Evolutionary conservation across 768 basidiomycete genomes (phyloP).

Genomic region (Leucosporidium creatinivorum): DNA sequence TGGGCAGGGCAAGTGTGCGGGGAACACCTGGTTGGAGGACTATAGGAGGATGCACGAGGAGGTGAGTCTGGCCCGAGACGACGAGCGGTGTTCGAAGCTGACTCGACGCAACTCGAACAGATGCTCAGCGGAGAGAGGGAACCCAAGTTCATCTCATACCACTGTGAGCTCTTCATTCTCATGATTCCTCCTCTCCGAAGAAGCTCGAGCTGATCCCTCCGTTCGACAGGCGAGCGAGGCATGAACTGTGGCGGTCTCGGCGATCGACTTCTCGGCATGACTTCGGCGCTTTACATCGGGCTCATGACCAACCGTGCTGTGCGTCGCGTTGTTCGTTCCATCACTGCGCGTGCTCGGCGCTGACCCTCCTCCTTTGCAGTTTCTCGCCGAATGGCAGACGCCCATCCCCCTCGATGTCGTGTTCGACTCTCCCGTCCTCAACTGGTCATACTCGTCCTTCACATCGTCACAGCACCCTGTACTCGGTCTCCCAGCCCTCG

Average conservation of each 20-base stretch:
- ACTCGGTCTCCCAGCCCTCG: slow-evolving; percentile 11
- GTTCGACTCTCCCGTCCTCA: slow-evolving; percentile 25
- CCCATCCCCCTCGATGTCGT: slow-evolving; percentile 30
- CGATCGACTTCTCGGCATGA: slow-evolving; percentile 29
- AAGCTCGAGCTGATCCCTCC: neutral
- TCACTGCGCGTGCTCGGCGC: neutral
- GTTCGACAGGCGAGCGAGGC: slow-evolving; percentile 9
- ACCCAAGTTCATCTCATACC: slow-evolving; percentile 29
- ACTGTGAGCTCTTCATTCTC: neutral
- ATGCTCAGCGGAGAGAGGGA: slow-evolving; percentile 17
- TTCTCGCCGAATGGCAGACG: slow-evolving; percentile 30
- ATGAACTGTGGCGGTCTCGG: slow-evolving; percentile 32
- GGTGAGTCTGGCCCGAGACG: neutral
- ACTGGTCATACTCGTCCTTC: slow-evolving; percentile 29
- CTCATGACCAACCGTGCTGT: slow-evolving; percentile 26
- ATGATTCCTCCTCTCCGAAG: too few relatives aligned
- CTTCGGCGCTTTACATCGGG: slow-evolving; percentile 31
- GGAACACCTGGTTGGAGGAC: slow-evolving; percentile 11
- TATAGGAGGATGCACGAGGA: slow-evolving; percentile 21
- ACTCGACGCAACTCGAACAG: neutral
- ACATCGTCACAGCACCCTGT: slow-evolving; percentile 12
- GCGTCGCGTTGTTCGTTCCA: neutral
- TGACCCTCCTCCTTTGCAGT: neutral
- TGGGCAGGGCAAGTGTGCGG: slow-evolving; percentile 17
- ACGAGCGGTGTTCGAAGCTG: neutral